A percentile compares a stretch with the other conserved stretches of the same genome.
phyloP scores from a whole-genome alignment of 306 rosid genomes.

The Quercus bicolor region DNA sequence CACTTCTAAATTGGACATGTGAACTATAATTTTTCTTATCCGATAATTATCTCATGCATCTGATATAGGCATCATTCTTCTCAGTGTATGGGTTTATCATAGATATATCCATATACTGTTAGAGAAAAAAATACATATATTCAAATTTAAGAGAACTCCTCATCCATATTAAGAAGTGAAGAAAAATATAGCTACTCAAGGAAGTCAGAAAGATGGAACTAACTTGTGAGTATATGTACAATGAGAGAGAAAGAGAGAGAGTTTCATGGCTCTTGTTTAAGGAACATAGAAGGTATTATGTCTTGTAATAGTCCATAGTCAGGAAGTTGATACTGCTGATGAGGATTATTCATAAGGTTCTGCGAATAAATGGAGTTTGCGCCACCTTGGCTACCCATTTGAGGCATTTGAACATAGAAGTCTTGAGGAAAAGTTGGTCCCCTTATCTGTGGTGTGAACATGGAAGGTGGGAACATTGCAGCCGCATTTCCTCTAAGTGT shows the following conservation, averaged over 20 bases:
- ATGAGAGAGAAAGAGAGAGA: not conserved
- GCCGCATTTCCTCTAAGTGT: conserved; percentile 63
- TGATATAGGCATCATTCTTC: no score
- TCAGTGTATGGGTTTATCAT: no score
- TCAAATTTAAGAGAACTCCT: no score
- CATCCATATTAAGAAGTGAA: not conserved
- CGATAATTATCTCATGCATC: no score
- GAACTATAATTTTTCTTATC: not conserved
- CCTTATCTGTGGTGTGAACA: conserved; percentile 25
- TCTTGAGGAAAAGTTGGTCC: conserved; percentile 46
- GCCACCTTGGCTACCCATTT: not conserved
- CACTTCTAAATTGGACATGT: not conserved
- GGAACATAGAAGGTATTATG: conserved; percentile 63
- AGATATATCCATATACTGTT: no score
- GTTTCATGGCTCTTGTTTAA: conserved; percentile 50
- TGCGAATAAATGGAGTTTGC: conserved; percentile 23
- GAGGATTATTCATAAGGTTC: conserved; percentile 6
- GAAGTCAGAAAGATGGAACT: not conserved
- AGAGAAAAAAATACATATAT: no score
- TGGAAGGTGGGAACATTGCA: conserved; percentile 52
- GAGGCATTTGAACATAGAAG: conserved; percentile 23
- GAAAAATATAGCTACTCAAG: not conserved
- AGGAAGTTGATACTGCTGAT: conserved; percentile 29
- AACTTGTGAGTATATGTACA: conserved; percentile 26
- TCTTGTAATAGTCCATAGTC: conserved; percentile 76